Evolutionary conservation across 1,139 yeast species (phyloP), one percentile per base, ranked within the genome.

Genomic region (Yamadazyma aaseri): DNA sequence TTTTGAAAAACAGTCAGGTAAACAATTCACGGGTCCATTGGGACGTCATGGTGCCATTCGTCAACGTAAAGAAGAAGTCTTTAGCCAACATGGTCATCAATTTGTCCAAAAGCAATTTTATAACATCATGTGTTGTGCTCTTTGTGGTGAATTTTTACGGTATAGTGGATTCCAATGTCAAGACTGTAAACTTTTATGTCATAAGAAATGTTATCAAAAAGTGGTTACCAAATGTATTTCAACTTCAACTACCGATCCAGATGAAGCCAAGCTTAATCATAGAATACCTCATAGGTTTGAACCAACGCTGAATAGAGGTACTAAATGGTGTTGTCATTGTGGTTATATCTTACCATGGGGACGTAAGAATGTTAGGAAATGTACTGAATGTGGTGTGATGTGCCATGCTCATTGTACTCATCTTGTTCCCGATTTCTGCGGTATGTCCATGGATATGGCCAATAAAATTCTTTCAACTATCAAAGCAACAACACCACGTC

Each of bases 321-420:
- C 98, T 5, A 90, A 90, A 55, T 92, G 98, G 98, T 92, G 98
- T 63, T 92, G 97, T 52, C 98, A 92, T 56, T 92, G 98, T 73
- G 98, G 98, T 41, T 89, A 87, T 56, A 80, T 92, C 35, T 71
- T 92, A 45, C 97, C 98, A 5, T 82, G 96, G 82, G 96, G 97
- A 36, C 80, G 82, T 52, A 89, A 87, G 60, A 89, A 86, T 53
- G 95, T 89, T n/a, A 76, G 96, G 34, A 92, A 89, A 57, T 92
- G 98, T 71, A 69, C 83, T 6, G 98, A 92, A 53, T 92, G 98
- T 76, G 95, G 95, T 26, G 79, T 89, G 18, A 86, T 90, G 81
- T 90, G 96, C 53, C 98, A 92, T 56, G 77, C 95, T 5, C 80
- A 81, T 34, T 92, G 98, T 66, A 84, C 94, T 6, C 97, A 89